These are phyloP conservation scores for Xylariomycetidae sp. DNA, from an alignment of 2,329 filamentous ascomycete genomes.

Conservation along the genomic window DNA sequence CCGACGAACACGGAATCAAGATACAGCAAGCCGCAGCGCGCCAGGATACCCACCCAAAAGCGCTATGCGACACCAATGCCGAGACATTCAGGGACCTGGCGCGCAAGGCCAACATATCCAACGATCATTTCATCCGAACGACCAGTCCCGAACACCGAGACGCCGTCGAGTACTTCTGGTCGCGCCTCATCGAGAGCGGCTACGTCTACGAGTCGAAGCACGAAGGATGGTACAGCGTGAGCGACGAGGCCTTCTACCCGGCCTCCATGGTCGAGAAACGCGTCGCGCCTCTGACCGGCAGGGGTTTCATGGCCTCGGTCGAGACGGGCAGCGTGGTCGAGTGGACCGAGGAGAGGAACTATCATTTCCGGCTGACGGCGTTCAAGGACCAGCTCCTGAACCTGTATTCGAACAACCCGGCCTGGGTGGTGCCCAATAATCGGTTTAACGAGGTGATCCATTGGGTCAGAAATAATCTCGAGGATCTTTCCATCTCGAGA, in stretches of 20 bases:
- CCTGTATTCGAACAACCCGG: slow-evolving; percentile 73
- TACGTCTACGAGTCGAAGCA: slow-evolving; percentile 83
- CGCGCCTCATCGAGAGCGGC: slow-evolving; percentile 67
- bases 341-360: slow-evolving; percentile 90
- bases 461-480: slow-evolving; percentile 71
- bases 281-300: slow-evolving; percentile 74
- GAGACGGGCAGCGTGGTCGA: slow-evolving; percentile 93
- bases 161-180: slow-evolving; percentile 88
- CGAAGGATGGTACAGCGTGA: slow-evolving; percentile 93
- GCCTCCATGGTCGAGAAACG: slow-evolving; percentile 67
- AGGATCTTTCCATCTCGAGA: slow-evolving; percentile 85
- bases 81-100: slow-evolving; percentile 76
- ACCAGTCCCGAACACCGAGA: slow-evolving; percentile 78
- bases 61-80: slow-evolving; percentile 85
- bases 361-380: slow-evolving; percentile 86
- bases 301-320: slow-evolving; percentile 73
- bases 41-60: slow-evolving; percentile 66
- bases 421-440: slow-evolving; percentile 67
- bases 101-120: slow-evolving; percentile 60
- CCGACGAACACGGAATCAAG: slow-evolving; percentile 97
- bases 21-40: slow-evolving; percentile 80
- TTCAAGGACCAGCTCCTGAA: slow-evolving; percentile 74
- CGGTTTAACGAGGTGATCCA: slow-evolving; percentile 75
- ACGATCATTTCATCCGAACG: slow-evolving; percentile 89
- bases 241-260: slow-evolving; percentile 95